phyloP scores from a whole-genome alignment of 2,329 filamentous ascomycete genomes.

The Aaosphaeria arxii region DNA sequence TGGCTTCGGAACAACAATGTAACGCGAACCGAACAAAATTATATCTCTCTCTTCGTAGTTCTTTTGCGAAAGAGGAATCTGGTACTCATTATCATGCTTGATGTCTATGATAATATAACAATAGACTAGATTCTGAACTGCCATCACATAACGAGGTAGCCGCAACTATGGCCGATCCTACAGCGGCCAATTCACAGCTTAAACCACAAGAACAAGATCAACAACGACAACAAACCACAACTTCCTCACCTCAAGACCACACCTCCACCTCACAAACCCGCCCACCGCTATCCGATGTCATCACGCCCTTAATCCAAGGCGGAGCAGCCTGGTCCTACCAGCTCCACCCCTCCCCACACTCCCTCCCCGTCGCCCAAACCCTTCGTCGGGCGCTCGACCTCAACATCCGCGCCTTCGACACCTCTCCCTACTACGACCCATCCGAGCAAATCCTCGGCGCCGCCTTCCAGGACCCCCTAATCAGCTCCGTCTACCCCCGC shows the following conservation, averaged over 20 bases:
- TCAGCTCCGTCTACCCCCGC: slow-evolving; percentile 36
- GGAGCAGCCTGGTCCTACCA: background rate
- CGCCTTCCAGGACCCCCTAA: slow-evolving; percentile 47
- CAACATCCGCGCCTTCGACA: slow-evolving; percentile 71
- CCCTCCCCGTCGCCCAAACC: background rate
- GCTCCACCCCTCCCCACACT: background rate
- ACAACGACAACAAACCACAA: background rate
- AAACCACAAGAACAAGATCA: too few species aligned
- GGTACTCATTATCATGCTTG: too few species aligned
- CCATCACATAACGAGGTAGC: too few species aligned
- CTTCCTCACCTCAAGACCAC: background rate
- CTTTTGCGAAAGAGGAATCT: too few species aligned
- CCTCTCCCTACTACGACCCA: slow-evolving; percentile 80
- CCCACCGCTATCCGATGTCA: background rate
- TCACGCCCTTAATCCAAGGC: background rate
- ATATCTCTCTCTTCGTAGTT: too few species aligned
- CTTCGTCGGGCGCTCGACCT: slow-evolving; percentile 54
- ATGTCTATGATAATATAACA: too few species aligned
- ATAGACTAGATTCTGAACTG: too few species aligned
- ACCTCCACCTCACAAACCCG: background rate
- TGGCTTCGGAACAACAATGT: too few species aligned
- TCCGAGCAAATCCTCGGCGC: slow-evolving; percentile 68
- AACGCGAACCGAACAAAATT: too few species aligned
- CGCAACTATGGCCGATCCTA: too few species aligned
- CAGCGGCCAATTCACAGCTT: too few species aligned